Conservation (phyloP, 352 stramenopile genomes). For the Pythium chondricola region DNA sequence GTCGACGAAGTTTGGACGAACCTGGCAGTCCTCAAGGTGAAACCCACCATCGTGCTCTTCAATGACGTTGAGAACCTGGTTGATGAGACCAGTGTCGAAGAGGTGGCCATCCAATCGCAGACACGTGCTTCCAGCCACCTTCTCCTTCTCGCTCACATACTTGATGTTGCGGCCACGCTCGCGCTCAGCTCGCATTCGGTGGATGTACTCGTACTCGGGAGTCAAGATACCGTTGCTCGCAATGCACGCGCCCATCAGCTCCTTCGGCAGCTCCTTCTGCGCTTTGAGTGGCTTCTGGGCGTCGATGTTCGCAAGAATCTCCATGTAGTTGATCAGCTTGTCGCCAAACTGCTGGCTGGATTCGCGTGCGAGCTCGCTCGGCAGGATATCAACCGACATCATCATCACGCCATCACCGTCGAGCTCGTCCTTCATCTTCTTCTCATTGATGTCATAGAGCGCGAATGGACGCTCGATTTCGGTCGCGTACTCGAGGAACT, state of each 20-base stretch:
- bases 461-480: constrained; percentile 94
- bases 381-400: constrained; percentile 95
- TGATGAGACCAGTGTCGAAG: constrained; percentile 96
- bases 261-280: constrained; percentile 55
- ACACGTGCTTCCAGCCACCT: constrained; percentile 74
- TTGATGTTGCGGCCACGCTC: constrained; percentile 61
- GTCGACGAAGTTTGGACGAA: constrained; percentile 72
- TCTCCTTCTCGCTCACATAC: constrained; percentile 62
- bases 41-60: constrained; percentile 87
- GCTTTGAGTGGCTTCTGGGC: constrained; percentile 43
- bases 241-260: constrained; percentile 89
- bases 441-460: constrained; percentile 77
- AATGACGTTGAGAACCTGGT: constrained; percentile 93
- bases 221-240: constrained; percentile 83
- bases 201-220: constrained; percentile 90
- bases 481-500: constrained; percentile 91
- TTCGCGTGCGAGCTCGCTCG: constrained; percentile 91
- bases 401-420: constrained; percentile 85
- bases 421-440: constrained; percentile 65
- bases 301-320: constrained; percentile 45
- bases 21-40: constrained; percentile 88
- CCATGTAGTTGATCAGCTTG: constrained; percentile 85
- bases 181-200: constrained; percentile 82
- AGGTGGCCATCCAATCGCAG: constrained; percentile 89
- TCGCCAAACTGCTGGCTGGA: constrained; percentile 95